phyloP scores from a whole-genome alignment of 148 eudicot species.

The Vaccinium vitisidaea region DNA sequence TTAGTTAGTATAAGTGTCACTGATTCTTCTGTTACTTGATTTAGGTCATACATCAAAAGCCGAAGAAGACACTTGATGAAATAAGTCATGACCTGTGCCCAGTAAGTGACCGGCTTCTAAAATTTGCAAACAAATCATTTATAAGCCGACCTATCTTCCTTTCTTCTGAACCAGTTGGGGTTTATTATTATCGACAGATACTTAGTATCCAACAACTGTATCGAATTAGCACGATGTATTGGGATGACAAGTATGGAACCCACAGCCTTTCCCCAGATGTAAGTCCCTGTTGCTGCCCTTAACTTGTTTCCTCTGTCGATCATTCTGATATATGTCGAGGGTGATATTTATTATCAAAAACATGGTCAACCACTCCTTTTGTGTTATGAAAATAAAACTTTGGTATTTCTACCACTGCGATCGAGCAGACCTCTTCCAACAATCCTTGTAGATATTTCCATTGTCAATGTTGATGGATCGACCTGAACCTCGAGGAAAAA shows the following conservation, averaged over 20 bases:
- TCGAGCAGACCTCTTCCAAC: not conserved
- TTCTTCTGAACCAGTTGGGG: slow-evolving; percentile 23
- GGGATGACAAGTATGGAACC: slow-evolving; percentile 96
- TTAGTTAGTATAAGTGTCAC: not conserved
- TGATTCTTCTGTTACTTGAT: slow-evolving; percentile 20
- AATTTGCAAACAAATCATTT: slow-evolving; percentile 13
- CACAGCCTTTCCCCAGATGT: slow-evolving; percentile 88
- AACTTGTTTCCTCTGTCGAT: not conserved
- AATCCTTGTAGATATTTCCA: not conserved
- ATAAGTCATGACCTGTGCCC: slow-evolving; percentile 93
- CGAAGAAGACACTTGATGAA: slow-evolving; percentile 82
- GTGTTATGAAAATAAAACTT: not conserved
- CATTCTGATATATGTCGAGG: not conserved
- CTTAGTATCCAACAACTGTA: slow-evolving; percentile 91
- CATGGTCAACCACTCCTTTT: not conserved
- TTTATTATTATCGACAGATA: slow-evolving; percentile 42
- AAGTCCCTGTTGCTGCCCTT: slow-evolving; percentile 29
- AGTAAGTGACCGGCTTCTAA: slow-evolving; percentile 42
- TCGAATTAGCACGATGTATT: slow-evolving; percentile 93
- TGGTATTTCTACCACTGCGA: not conserved
- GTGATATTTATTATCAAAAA: not conserved
- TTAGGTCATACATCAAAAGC: slow-evolving; percentile 91
- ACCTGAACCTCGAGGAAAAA: not conserved
- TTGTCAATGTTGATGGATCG: slow-evolving; percentile 2
- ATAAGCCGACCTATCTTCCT: slow-evolving; percentile 17